Base-by-base conservation (phyloP, 352 stramenopile species). In the Albugo laibachii region DNA sequence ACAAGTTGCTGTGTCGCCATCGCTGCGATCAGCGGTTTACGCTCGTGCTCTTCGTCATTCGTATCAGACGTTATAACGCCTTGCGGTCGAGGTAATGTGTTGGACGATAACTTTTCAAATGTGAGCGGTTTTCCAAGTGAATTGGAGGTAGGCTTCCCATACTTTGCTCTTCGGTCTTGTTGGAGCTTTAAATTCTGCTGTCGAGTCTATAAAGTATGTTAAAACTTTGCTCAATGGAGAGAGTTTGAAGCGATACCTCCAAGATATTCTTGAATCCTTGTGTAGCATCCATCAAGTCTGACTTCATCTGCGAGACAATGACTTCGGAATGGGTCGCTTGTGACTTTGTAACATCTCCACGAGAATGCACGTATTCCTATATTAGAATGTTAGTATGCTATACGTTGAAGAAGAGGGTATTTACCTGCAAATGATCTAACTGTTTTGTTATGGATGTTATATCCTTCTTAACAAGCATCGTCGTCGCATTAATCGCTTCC, bases 131-230 rank as follows among this genome's bases (percentile, higher is more conserved):
- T 83, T n/a, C 76, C 69, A 42, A 85, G 48, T 36, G 74, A 65
- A 36, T 58, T 80, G 27, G 71, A 80, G 24, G 69, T 59, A 4
- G 70, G 81, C 45, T 84, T 83, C 21, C 77, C 77, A 41, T 89
- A 89, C 21, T 70, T 62, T 14, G 74, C 69, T 41, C 66, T 70
- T 36, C 77, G 63, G 54, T 81, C 79, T 56, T 89, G 77, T 56
- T 84, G 76, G 44, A 86, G 58, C 58, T 85, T 83, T 67, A 89
- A 80, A 52, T 86, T 89, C 48, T 84, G 69, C 62, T 89, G 77
- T n/a, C 77, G 60, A 18, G 85, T 69, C 58, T 65, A 18, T 18
- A 13, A 20, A 14, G 8, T 31, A 31, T 31, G 24, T 31, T 8
- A 31, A 31, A 31, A 31, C 24, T 34, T 13, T 11, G 0, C 1